Conservation (phyloP, 2,329 filamentous ascomycete species). For the Plectosphaerella sp. region DNA sequence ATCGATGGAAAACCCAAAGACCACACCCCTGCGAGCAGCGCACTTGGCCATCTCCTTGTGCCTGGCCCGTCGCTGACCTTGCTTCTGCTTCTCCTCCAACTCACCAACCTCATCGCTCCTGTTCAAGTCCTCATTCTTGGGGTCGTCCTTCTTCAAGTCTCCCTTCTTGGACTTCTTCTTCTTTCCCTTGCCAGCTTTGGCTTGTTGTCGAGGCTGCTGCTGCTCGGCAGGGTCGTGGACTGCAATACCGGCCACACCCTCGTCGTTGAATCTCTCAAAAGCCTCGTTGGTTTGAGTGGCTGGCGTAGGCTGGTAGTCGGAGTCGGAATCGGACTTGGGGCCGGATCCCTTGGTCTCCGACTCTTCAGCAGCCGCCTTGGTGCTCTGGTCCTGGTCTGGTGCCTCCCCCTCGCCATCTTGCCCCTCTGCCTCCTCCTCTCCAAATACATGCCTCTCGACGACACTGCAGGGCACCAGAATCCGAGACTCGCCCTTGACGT, state of each 20-base stretch:
- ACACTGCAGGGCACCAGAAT: constrained; percentile 43
- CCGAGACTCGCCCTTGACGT: constrained; percentile 44
- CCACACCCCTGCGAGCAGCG: constrained; percentile 57
- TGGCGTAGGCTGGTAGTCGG: background rate
- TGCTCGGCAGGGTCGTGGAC: constrained; percentile 38
- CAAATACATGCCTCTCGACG: constrained; percentile 47
- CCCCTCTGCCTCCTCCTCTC: constrained; percentile 31
- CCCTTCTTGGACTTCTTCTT: background rate
- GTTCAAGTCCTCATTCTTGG: constrained; percentile 51
- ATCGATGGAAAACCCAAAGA: constrained; percentile 41
- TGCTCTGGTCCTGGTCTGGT: constrained; percentile 23
- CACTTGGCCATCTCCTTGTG: constrained; percentile 55
- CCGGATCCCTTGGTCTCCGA: background rate
- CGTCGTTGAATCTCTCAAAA: background rate
- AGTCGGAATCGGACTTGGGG: background rate
- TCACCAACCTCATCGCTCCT: constrained; percentile 46
- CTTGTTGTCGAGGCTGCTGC: constrained; percentile 29
- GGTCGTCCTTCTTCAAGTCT: constrained; percentile 25
- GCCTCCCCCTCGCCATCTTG: constrained; percentile 38
- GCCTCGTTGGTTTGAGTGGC: background rate
- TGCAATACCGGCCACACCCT: constrained; percentile 25
- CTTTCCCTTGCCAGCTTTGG: background rate
- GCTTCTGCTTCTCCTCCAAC: constrained; percentile 40
- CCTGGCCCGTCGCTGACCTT: constrained; percentile 38
- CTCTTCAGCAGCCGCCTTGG: constrained; percentile 11